Conservation (phyloP, 805 yeast genomes). For the Candida insectalens region DNA sequence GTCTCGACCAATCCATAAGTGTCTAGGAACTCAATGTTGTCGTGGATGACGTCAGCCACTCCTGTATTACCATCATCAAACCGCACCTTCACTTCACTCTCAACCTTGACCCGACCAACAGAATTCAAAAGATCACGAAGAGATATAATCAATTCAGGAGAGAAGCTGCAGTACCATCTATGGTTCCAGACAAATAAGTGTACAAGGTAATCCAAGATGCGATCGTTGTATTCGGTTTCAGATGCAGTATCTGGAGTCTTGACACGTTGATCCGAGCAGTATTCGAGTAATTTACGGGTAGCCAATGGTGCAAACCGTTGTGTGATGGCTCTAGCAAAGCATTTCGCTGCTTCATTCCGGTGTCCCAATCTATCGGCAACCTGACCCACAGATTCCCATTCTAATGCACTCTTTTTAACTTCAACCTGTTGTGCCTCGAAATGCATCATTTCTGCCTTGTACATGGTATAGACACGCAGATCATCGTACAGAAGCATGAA, state of each 20-base stretch:
- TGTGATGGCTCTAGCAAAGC: slow-evolving; percentile 63
- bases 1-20: slow-evolving; percentile 31
- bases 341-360: slow-evolving; percentile 76
- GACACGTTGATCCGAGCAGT: slow-evolving; percentile 41
- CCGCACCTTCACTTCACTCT: slow-evolving; percentile 58
- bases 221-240: slow-evolving; percentile 33
- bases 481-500: slow-evolving; percentile 67
- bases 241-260: slow-evolving; percentile 17
- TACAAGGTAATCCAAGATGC: slow-evolving; percentile 59
- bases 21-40: slow-evolving; percentile 37
- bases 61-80: slow-evolving; percentile 51
- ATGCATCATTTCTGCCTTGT: slow-evolving; percentile 88
- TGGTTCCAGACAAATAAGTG: slow-evolving; percentile 94
- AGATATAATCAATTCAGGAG: slow-evolving; percentile 54
- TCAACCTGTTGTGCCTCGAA: slow-evolving; percentile 75
- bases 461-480: slow-evolving; percentile 73
- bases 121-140: slow-evolving; percentile 55
- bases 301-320: slow-evolving; percentile 76
- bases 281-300: slow-evolving; percentile 61
- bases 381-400: slow-evolving; percentile 81
- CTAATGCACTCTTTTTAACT: slow-evolving; percentile 59
- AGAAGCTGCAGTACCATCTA: slow-evolving; percentile 92
- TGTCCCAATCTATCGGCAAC: slow-evolving; percentile 83
- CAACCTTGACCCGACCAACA: slow-evolving; percentile 72
- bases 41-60: slow-evolving; percentile 45